Evolutionary conservation across 257 asterid species (phyloP), one percentile per base, ranked within the genome.

Genomic region (Petunia secreta): DNA sequence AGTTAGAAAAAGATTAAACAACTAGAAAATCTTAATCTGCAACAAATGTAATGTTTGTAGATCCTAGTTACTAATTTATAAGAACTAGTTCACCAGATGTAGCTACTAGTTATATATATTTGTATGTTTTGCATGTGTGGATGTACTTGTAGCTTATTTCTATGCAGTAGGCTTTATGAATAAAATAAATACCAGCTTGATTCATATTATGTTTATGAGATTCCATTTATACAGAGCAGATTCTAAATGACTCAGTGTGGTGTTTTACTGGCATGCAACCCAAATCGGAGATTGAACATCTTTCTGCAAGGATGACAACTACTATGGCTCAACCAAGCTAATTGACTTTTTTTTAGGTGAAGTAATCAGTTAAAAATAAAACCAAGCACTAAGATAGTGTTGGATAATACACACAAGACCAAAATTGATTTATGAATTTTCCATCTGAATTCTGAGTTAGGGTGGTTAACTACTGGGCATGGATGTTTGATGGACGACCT

Each of bases 251-350:
- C 75, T 67, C 55, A 67, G n/a, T 67, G 55, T 6, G 15, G 36
- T 37, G 15, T 67, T 3, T 1, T 43, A 8, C 55, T 43, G 39
- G 55, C 25, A 67, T 67, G 75, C 55, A 41, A 25, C 25, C 38
- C 75, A 13, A 66, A 66, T 41, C 6, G 50, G 14, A 66, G 25
- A 6, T 65, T 40, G 74, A 37, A 4, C 54, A 66, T 41, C 3
- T 44, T 25, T 25, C 16, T 15, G 8, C 2, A 37, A 15, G 13
- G 53, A 41, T 66, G 75, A 15, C 15, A 46, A 41, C 75, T 15
- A n/a, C 75, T 43, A 67, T 67, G 7, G 38, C 55, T 67, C 41
- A 67, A 43, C 75, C 55, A 43, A 67, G 75, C 75, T 67, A 67
- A 43, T 67, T 40, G 7, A 6, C 14, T 66, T 40, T 25, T 43